Evolutionary conservation across 148 eudicot genomes (phyloP).

Genomic region (Rhododendron simsii): DNA sequence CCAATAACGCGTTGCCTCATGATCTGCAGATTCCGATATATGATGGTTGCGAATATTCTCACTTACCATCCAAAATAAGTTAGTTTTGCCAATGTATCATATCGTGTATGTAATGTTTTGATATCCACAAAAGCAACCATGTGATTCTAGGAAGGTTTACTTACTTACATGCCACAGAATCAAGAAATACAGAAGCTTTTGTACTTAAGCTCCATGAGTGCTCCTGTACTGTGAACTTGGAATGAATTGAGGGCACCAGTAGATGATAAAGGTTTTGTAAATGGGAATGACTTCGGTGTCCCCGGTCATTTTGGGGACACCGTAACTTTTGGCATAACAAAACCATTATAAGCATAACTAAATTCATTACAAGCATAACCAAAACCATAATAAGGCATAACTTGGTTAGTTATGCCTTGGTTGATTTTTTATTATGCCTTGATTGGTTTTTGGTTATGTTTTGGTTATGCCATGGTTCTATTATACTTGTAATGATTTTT

Average conservation of each 20-base stretch:
- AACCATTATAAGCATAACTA: too few relatives aligned
- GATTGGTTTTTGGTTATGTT: too few relatives aligned
- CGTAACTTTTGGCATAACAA: too few relatives aligned
- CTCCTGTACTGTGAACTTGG: background rate
- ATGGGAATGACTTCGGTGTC: too few relatives aligned
- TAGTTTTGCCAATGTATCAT: background rate
- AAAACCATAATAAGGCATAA: too few relatives aligned
- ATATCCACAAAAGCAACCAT: background rate
- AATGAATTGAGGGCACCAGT: background rate
- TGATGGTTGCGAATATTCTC: slow-evolving; percentile 29
- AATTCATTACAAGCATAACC: too few relatives aligned
- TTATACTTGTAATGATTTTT: too few relatives aligned
- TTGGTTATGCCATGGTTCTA: too few relatives aligned
- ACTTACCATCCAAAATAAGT: slow-evolving; percentile 27
- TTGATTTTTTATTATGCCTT: too few relatives aligned
- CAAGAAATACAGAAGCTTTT: background rate
- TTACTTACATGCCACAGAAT: background rate
- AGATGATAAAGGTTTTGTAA: background rate
- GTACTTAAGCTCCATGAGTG: background rate
- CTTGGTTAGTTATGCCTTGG: too few relatives aligned
- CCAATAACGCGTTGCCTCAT: slow-evolving; percentile 18
- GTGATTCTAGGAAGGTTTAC: background rate
- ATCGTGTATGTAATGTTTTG: background rate
- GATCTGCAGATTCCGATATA: slow-evolving; percentile 27
- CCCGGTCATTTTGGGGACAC: too few relatives aligned